Conservation (phyloP, 148 eudicot species). For the Gaultheria prostrata region DNA sequence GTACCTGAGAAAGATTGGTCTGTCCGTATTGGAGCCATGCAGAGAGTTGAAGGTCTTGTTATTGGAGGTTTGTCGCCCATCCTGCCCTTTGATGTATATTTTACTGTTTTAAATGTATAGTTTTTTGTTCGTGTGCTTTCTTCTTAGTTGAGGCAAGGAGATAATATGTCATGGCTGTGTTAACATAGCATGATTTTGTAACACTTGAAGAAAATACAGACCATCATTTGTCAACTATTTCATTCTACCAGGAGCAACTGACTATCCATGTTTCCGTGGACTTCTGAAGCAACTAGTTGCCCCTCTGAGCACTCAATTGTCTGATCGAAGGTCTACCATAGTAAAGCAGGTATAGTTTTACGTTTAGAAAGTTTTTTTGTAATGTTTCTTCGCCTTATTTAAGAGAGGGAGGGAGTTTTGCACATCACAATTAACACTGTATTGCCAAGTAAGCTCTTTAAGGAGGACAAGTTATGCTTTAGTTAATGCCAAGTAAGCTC, state of each 20-base stretch:
- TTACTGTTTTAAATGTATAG: background rate
- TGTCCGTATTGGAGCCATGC: constrained; percentile 92
- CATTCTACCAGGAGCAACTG: constrained; percentile 62
- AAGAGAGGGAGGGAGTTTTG: background rate
- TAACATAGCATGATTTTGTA: background rate
- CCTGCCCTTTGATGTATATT: background rate
- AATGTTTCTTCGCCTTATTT: background rate
- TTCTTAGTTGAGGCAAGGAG: background rate
- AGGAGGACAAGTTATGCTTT: background rate
- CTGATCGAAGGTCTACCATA: constrained; percentile 86
- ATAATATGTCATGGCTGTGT: background rate
- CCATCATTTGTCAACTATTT: background rate
- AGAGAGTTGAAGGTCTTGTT: constrained; percentile 87
- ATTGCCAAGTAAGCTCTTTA: too few species aligned
- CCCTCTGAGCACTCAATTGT: constrained; percentile 71
- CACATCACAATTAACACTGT: too few species aligned
- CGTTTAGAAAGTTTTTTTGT: background rate
- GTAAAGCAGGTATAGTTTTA: constrained; percentile 63
- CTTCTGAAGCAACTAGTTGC: constrained; percentile 83
- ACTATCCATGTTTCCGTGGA: constrained; percentile 78
- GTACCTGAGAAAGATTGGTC: constrained; percentile 99
- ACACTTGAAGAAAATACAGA: background rate
- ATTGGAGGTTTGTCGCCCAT: constrained; percentile 64
- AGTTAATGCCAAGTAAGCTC: background rate
- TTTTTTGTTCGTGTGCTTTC: background rate